These are phyloP conservation scores for Eimeria falciformis DNA, from an alignment of 169 alveolate genomes.

Conservation along the genomic window DNA sequence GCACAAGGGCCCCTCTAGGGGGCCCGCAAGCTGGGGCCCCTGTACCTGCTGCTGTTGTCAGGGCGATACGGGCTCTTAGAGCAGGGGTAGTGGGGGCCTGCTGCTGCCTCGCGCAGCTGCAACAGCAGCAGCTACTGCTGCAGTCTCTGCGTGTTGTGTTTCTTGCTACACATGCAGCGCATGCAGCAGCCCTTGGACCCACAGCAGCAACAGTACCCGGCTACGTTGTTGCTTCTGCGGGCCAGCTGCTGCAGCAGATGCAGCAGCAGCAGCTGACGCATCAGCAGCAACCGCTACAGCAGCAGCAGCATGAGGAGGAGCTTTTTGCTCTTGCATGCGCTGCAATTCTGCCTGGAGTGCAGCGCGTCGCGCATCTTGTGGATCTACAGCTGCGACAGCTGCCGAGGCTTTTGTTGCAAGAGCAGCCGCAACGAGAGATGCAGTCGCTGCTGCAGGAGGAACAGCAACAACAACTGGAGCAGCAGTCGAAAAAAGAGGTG, in stretches of 20 bases:
- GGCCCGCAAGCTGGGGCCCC: neutral
- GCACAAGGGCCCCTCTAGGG: neutral
- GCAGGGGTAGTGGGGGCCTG: neutral
- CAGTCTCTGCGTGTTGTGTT: neutral
- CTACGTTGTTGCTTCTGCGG: slow-evolving; percentile 12
- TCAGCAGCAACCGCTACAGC: neutral
- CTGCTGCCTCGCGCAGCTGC: slow-evolving; percentile 4
- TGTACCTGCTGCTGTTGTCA: slow-evolving; percentile 15
- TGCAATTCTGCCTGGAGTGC: neutral
- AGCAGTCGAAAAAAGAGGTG: neutral
- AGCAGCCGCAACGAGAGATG: neutral
- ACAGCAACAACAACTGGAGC: neutral
- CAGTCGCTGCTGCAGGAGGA: neutral
- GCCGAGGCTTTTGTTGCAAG: neutral
- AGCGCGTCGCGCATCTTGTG: slow-evolving; percentile 1
- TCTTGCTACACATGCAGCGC: neutral
- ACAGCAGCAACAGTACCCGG: slow-evolving; percentile 25
- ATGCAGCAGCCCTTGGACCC: slow-evolving; percentile 27
- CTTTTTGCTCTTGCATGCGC: neutral
- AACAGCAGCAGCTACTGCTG: slow-evolving; percentile 18
- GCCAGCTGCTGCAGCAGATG: neutral
- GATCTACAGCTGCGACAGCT: slow-evolving; percentile 15
- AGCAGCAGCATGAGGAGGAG: slow-evolving; percentile 1
- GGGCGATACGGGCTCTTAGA: neutral
- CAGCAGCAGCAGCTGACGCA: slow-evolving; percentile 18